Base-by-base conservation (phyloP, 1,284 basidiomycete species). In the Apiotrichum sp. region DNA sequence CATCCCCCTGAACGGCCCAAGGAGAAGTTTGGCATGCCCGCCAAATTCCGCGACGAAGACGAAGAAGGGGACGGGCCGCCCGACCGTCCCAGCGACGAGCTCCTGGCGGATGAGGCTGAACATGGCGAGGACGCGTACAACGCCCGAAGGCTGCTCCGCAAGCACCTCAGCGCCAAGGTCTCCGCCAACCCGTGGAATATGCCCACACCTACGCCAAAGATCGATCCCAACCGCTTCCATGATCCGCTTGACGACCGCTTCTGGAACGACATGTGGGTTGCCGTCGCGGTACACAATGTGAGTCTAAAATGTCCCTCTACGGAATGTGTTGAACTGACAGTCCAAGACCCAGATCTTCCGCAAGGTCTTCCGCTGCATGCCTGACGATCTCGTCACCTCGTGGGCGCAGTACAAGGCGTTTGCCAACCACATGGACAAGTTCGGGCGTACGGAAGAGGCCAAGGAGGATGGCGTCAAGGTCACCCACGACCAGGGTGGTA, bases 361-460 rank as follows among this genome's bases (percentile, higher is more conserved):
- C 55, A 93, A 89, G 72, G 91, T 96, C 1, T 97, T 97, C 78
- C 86, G 91, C 67, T 86, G 88, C 48, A 80, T 92, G 62, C 93
- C 93, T 4, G 93, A 96, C 71, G 92, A 97, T 71, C 78, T 86
- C 13, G 84, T 96, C 52, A 87, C 86, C 1, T 93, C 91, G 0
- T 97, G 93, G 93, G 91, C 92, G 66, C 88, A 90, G 69, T 95
- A 95, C 78, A 93, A 86, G 71, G 87, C 92, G 58, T 95, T 89
- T 59, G 71, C 70, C 42, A 75, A 81, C 36, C 82, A 89, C 67
- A 86, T 89, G 57, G 89, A 91, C 62, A 83, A 87, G 35, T 76
- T 90, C 64, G 74, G 70, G 57, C 65, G 70, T 56, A 62, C 66
- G 2, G 69, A 71, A 6, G 75, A 74, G 1, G 74, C 75, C 4